Base-by-base conservation (phyloP, 148 eudicot species). In the Arctostaphylos glauca region DNA sequence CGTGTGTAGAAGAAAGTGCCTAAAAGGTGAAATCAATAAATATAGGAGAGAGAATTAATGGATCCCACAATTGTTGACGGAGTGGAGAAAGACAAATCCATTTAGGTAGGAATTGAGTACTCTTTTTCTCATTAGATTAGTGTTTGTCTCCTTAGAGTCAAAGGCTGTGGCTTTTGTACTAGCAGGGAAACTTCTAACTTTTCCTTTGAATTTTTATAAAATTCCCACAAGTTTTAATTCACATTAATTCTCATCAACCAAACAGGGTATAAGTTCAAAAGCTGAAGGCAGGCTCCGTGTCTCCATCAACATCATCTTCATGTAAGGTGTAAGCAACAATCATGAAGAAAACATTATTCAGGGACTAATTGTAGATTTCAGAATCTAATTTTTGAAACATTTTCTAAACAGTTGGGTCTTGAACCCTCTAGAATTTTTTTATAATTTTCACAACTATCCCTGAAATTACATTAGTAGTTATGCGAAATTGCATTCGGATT, bases 11-110 rank as follows among this genome's bases (percentile, higher is more conserved):
- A 5, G 71, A 66, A 10, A 8, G 38, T 16, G 55, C 84, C 78
- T 46, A 68, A 76, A 81, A 85, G 82, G 84, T 25, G 46, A 38
- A 66, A 9, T 13, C 52, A 48, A n/a, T 60, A 47, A 5, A 62
- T n/a, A 15, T 15, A 59, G 12, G 59, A 48, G 38, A 55, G 2
- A 46, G 73, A 41, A n/a, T n/a, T n/a, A n/a, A 81, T 80, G 43
- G 52, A 58, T 47, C 31, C 71, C 71, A 25, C 44, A 13, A 6
- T 60, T 23, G 72, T 79, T 79, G 81, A 78, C 81, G 58, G 50
- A 78, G 13, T 41, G 64, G 70, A 46, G 55, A 23, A 77, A 62
- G 81, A 79, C 81, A 79, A 60, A 12, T 9, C 56, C 73, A 46
- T 13, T 56, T 55, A 18, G 81, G 81, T 62, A 15, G 55, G 72